Base-by-base conservation (phyloP, 2,329 filamentous ascomycete genomes). In the Epichloe uncinata region DNA sequence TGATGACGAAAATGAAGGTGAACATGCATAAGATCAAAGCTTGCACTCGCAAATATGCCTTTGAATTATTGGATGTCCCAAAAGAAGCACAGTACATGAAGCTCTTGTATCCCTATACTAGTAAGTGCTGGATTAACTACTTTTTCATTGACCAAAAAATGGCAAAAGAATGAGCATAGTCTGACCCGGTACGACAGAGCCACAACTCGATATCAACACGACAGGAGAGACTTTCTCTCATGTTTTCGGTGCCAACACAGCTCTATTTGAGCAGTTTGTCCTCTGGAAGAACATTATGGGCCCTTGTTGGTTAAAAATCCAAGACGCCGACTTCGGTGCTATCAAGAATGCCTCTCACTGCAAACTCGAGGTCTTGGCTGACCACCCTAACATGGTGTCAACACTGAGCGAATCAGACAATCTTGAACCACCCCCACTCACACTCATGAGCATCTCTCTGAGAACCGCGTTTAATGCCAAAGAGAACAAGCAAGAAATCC, bases 221-320 rank as follows among this genome's bases (percentile, higher is more conserved):
- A 79, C 74, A 40, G 93, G 93, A 30, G 82, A 95, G 64, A 97
- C 93, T 0, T 98, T 91, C 63, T 96, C 91, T 1, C 87, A 87
- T 56, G 84, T 95, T 22, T 98, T 98, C 58, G 93, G 94, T 30
- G 85, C 85, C 50, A 95, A 93, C 65, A 98, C 93, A 0, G 82
- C 87, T 1, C 74, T 98, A 0, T 98, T 98, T 59, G 93, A 98
- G 67, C 93, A 98, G 59, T 98, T 98, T 62, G 93, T 98, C 18
- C 75, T 98, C 5, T 96, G 90, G 86, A 97, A 96, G 70, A 95
- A 95, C 62, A 87, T 98, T 58, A 98, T 96, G 91, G 93, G 93
- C 1, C 93, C 93, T 33, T 97, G 93, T 65, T 98, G 93, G 93
- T 77, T 98, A 43, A 90, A 84, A 62, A 93, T 98, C 50, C 78